Percentiles rank a stretch among this genome's conserved stretches.
Conservation (phyloP, 169 alveolate genomes). For the Plasmodium cynomolgi region DNA sequence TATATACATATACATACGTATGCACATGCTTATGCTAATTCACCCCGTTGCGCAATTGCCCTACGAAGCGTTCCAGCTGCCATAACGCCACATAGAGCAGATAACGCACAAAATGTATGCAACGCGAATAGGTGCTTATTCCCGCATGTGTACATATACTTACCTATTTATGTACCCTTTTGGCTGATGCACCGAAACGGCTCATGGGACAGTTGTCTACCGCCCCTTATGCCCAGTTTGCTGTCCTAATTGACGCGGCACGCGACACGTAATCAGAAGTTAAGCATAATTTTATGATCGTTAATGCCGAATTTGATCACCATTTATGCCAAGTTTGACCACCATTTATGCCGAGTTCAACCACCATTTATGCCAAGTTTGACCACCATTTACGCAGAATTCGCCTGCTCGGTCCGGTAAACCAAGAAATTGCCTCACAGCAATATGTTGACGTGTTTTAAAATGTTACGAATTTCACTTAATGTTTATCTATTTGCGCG, state of each 20-base stretch:
- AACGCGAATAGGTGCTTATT: too few relatives aligned
- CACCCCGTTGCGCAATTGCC: not conserved
- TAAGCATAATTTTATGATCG: not conserved
- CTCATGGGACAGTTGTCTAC: not conserved
- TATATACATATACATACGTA: not conserved
- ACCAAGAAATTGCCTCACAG: not conserved
- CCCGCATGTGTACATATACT: not conserved
- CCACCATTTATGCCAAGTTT: not conserved
- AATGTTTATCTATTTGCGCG: not conserved
- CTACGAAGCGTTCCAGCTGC: not conserved
- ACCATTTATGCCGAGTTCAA: not conserved
- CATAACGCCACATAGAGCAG: not conserved
- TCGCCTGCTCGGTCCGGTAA: not conserved
- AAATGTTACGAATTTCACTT: conserved; percentile 12
- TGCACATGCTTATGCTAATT: not conserved
- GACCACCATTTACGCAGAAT: not conserved
- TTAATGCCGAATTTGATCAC: not conserved
- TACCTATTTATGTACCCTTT: not conserved
- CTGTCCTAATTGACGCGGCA: not conserved
- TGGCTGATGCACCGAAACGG: not conserved
- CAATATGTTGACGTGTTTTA: conserved; percentile 11
- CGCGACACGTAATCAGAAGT: not conserved
- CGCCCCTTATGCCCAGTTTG: not conserved
- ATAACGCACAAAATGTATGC: not conserved
- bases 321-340: not conserved